Conservation (phyloP, 257 asterid genomes). For the Gentiana dahurica region DNA sequence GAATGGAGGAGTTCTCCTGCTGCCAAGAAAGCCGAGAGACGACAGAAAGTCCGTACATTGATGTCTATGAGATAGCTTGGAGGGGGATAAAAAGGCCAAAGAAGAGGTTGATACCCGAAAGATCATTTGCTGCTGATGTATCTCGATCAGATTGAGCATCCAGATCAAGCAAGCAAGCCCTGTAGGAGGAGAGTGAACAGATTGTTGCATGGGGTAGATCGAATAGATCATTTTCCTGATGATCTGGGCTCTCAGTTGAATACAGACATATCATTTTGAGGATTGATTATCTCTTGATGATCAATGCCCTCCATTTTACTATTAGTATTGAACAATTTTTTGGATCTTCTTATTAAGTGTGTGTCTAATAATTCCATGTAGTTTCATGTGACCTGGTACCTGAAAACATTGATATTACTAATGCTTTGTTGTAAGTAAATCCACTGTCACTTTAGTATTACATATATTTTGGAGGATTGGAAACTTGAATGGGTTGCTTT, state of each 20-base stretch:
- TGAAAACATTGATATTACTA: no score
- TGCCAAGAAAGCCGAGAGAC: constrained; percentile 55
- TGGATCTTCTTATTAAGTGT: not conserved
- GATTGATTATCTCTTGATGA: not conserved
- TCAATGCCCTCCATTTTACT: not conserved
- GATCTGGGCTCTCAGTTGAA: no score
- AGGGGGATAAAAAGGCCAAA: constrained; percentile 2
- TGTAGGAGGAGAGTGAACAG: no score
- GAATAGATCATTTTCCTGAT: no score
- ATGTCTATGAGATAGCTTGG: constrained; percentile 64
- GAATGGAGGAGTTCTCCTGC: constrained; percentile 57
- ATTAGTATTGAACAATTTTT: not conserved
- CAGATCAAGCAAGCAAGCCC: not conserved
- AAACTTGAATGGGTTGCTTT: no score
- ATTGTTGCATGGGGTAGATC: no score
- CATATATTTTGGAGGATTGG: no score
- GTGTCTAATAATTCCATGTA: no score
- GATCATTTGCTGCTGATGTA: not conserved
- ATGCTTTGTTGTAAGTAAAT: no score
- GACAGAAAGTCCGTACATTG: constrained; percentile 46
- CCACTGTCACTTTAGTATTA: no score
- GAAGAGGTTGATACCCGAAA: constrained; percentile 9
- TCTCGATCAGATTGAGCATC: constrained; percentile 28
- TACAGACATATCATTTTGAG: no score
- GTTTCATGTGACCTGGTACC: no score